These are phyloP conservation scores for Colletotrichum endophyticum DNA, from an alignment of 2,329 filamentous ascomycete species.

Conservation along the genomic window DNA sequence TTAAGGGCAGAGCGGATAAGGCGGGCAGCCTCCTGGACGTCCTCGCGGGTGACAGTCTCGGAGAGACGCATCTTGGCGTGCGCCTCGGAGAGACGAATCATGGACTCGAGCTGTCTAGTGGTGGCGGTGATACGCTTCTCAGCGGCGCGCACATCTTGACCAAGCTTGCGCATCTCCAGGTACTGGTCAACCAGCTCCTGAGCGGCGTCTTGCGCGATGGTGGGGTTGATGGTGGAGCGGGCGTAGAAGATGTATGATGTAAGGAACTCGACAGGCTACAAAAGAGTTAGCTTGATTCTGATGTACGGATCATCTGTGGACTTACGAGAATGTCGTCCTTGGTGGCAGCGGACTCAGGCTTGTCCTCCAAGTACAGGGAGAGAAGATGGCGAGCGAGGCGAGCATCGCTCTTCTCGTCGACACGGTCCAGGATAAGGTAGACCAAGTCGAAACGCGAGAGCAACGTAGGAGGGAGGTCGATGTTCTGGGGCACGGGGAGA, in stretches of 20 bases:
- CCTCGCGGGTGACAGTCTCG: conserved; percentile 73
- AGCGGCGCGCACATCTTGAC: conserved; percentile 82
- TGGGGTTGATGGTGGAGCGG: conserved; percentile 82
- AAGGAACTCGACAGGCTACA: conserved; percentile 87
- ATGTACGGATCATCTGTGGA: conserved; percentile 14
- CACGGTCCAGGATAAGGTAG: conserved; percentile 92
- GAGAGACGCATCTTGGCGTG: conserved; percentile 97
- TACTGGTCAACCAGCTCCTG: conserved; percentile 85
- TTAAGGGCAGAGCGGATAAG: conserved; percentile 94
- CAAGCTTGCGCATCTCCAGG: conserved; percentile 92
- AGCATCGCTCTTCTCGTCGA: conserved; percentile 89
- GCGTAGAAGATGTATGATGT: conserved; percentile 98
- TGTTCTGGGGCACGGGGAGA: conserved; percentile 95
- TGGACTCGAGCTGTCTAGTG: conserved; percentile 93
- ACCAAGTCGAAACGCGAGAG: conserved; percentile 96
- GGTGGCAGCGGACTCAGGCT: conserved; percentile 80
- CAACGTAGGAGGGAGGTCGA: conserved; percentile 93
- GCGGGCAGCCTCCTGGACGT: conserved; percentile 89
- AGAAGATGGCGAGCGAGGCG: conserved; percentile 90
- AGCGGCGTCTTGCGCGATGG: conserved; percentile 80
- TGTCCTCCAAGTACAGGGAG: conserved; percentile 96
- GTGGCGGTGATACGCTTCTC: conserved; percentile 98
- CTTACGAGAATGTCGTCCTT: conserved; percentile 81
- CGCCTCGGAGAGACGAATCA: conserved; percentile 96
- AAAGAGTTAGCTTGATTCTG: conserved; percentile 27